Conservation (phyloP, 345 rosid species). For the Sisymbrium irio region DNA sequence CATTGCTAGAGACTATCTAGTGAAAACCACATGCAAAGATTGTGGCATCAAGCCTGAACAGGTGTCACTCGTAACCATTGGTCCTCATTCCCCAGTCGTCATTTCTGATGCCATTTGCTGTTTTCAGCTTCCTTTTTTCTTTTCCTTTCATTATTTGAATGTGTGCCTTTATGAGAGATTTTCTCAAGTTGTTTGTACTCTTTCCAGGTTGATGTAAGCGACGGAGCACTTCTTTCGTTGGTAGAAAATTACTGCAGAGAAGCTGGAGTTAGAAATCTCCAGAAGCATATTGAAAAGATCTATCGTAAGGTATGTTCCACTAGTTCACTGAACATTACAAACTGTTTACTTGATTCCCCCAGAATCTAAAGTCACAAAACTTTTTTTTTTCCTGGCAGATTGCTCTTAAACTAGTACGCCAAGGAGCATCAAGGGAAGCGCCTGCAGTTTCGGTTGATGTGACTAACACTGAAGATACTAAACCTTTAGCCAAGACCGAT, state of each 20-base stretch:
- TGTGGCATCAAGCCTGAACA: constrained; percentile 86
- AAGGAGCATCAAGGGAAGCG: constrained; percentile 39
- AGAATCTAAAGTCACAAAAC: not conserved
- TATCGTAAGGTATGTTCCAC: constrained; percentile 55
- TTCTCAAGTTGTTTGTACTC: not conserved
- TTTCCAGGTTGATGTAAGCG: constrained; percentile 74
- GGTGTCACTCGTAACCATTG: constrained; percentile 29
- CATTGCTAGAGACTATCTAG: constrained; percentile 87
- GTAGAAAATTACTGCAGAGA: constrained; percentile 90
- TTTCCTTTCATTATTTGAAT: no score
- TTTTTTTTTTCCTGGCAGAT: constrained; percentile 41
- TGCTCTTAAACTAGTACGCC: constrained; percentile 73
- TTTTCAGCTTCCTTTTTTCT: no score
- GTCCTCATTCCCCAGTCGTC: no score
- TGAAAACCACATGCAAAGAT: constrained; percentile 64
- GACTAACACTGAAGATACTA: constrained; percentile 3
- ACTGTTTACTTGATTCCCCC: not conserved
- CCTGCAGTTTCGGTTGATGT: constrained; percentile 37
- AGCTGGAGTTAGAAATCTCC: constrained; percentile 93
- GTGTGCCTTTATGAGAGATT: no score
- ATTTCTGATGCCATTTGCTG: no score
- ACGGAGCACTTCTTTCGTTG: constrained; percentile 71
- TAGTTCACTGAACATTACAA: not conserved
- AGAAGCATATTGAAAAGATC: constrained; percentile 84
- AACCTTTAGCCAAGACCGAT: constrained; percentile 10